These are phyloP conservation scores for Petunia hybrid DNA, from an alignment of 305 asterid genomes.

Conservation along the genomic window DNA sequence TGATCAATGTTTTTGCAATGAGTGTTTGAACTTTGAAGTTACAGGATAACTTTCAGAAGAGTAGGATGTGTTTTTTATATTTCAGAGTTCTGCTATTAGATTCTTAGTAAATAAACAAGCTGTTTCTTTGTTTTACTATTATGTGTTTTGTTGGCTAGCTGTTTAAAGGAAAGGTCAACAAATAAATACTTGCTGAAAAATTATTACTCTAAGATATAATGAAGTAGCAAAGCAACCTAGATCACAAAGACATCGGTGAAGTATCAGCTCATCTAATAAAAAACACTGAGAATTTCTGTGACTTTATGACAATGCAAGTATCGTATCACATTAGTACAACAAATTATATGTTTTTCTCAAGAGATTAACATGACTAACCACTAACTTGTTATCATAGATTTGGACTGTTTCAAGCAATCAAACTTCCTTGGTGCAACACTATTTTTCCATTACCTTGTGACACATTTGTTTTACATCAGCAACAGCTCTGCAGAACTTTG, in stretches of 20 bases:
- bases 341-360: neutral
- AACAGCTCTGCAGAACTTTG: neutral
- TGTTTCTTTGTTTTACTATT: neutral
- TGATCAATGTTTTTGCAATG: neutral
- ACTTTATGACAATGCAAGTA: neutral
- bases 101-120: neutral
- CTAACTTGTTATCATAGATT: neutral
- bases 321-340: neutral
- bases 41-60: neutral
- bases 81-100: neutral
- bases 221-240: neutral
- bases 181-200: neutral
- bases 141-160: neutral
- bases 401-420: neutral
- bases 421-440: too few relatives aligned
- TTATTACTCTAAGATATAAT: too few relatives aligned
- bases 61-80: neutral
- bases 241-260: neutral
- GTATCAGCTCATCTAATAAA: neutral
- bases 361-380: neutral
- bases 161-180: neutral
- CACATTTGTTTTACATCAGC: neutral
- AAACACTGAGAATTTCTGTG: neutral
- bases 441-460: neutral
- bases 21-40: neutral